Percentiles rank a stretch among this genome's conserved stretches.
These are phyloP conservation scores for Pythium monospermum DNA, from an alignment of 352 stramenopile species.

Conservation along the genomic window DNA sequence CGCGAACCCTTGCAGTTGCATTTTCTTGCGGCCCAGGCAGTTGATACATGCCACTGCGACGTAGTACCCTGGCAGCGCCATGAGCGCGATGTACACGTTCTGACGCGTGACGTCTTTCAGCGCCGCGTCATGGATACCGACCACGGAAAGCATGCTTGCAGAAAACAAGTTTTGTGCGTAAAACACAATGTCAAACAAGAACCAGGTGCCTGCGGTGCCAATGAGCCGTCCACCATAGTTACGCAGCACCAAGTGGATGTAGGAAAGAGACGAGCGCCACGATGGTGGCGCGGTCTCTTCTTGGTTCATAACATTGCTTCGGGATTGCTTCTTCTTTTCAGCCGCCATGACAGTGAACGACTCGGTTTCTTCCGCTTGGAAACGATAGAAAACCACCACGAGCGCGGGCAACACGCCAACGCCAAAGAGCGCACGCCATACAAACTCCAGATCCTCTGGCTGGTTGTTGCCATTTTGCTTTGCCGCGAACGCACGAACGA, in stretches of 20 bases:
- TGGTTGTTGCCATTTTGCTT: too few relatives aligned
- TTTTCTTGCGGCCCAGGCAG: slow-evolving; percentile 61
- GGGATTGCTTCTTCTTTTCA: slow-evolving; percentile 44
- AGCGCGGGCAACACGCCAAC: slow-evolving; percentile 51
- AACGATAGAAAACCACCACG: too few relatives aligned
- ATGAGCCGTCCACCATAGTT: too few relatives aligned
- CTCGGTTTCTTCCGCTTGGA: too few relatives aligned
- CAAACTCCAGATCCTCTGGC: slow-evolving; percentile 25
- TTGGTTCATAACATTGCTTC: slow-evolving; percentile 46
- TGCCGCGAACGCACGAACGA: slow-evolving; percentile 54
- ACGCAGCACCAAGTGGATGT: too few relatives aligned
- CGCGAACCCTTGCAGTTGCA: slow-evolving; percentile 80
- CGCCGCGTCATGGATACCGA: slow-evolving; percentile 51
- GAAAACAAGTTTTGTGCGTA: slow-evolving; percentile 90
- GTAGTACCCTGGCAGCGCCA: slow-evolving; percentile 71
- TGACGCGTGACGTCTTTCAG: slow-evolving; percentile 54
- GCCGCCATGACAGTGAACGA: too few relatives aligned
- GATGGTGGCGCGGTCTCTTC: too few relatives aligned
- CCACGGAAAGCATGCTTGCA: slow-evolving; percentile 72
- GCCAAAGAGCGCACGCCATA: slow-evolving; percentile 52
- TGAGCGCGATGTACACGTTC: slow-evolving; percentile 61
- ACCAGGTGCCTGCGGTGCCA: slow-evolving; percentile 85
- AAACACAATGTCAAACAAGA: slow-evolving; percentile 90
- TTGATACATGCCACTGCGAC: slow-evolving; percentile 59
- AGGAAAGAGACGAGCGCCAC: too few relatives aligned